phyloP scores from a whole-genome alignment of 176 grass and related monocot species.

The Elymus sibiricus region DNA sequence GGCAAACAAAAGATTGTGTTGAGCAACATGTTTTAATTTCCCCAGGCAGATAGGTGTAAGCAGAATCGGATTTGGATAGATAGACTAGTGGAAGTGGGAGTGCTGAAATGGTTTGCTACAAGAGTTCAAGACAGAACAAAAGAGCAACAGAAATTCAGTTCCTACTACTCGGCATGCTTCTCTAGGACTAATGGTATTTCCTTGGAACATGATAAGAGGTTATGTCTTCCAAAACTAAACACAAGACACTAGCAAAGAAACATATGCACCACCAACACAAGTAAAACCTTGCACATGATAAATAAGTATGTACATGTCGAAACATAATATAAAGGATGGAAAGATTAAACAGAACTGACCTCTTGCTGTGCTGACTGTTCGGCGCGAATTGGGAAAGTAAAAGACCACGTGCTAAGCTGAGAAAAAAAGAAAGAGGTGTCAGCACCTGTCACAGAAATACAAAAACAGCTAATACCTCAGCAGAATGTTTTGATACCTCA shows the following conservation, averaged over 20 bases:
- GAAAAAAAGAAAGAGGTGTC: slow-evolving; percentile 35
- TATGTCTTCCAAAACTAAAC: background rate
- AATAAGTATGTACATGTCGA: background rate
- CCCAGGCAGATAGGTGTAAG: background rate
- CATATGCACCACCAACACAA: background rate
- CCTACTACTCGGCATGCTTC: background rate
- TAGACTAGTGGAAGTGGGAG: background rate
- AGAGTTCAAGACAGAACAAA: background rate
- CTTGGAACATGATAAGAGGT: background rate
- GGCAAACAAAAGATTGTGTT: background rate
- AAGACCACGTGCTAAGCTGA: slow-evolving; percentile 80
- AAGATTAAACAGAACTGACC: slow-evolving; percentile 38
- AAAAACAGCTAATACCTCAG: background rate
- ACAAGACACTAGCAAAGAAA: background rate
- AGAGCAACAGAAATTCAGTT: background rate
- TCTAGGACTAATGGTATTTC: background rate
- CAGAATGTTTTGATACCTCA: slow-evolving; percentile 45
- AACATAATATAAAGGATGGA: slow-evolving; percentile 2
- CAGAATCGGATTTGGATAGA: background rate
- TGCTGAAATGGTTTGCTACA: background rate
- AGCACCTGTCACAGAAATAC: background rate
- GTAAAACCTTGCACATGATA: background rate
- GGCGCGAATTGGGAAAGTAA: slow-evolving; percentile 64
- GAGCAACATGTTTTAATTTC: background rate
- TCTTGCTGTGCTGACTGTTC: slow-evolving; percentile 54